Evolutionary conservation across 176 grass and related monocot species (phyloP), one percentile per base, ranked within the genome.

Genomic region (Tuctoria greenei): DNA sequence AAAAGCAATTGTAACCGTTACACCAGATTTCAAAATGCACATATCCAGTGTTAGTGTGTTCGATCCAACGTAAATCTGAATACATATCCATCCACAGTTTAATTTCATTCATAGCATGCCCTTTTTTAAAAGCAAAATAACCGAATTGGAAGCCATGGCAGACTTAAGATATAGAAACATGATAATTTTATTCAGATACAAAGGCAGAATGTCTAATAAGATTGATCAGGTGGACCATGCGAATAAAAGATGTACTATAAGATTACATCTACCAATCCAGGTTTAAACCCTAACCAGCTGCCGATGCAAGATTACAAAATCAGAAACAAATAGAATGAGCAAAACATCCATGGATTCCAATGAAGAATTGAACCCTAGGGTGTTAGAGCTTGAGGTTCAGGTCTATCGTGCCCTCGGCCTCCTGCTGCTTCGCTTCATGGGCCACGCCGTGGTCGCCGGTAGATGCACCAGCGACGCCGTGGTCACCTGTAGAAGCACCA

Each of bases 361-460:
- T 3, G 34, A 36, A 46, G n/a, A 28, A 57, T 57, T 56, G 75
- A 70, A 74, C 18, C 77, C 64, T 64, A 75, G 31, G 31, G 31
- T 31, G 31, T 50, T 87, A 87, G 35, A 87, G 85, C 74, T 26
- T 87, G 31, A 87, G 79, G 39, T 81, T 78, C 25, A 87, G 51
- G 85, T 87, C 85, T 61, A 87, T 51, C 2, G 50, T 72, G 61
- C 59, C 49, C 44, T 69, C 18, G 9, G n/a, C 52, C 51, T 78
- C 47, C 6, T 66, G 7, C 46, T 64, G 40, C 42, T 45, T 49
- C 40, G 1, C 60, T 71, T 82, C 67, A 20, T 6, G 20, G 4
- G 50, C 26, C 21, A 72, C 40, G 40, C 14, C 7, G 3, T 37
- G 25, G 1, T 55, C 49, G 37, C 0, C 63, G 20, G 7, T 44